These are phyloP conservation scores for Naganishia cerealis DNA, from an alignment of 1,284 basidiomycete species.

Conservation along the genomic window DNA sequence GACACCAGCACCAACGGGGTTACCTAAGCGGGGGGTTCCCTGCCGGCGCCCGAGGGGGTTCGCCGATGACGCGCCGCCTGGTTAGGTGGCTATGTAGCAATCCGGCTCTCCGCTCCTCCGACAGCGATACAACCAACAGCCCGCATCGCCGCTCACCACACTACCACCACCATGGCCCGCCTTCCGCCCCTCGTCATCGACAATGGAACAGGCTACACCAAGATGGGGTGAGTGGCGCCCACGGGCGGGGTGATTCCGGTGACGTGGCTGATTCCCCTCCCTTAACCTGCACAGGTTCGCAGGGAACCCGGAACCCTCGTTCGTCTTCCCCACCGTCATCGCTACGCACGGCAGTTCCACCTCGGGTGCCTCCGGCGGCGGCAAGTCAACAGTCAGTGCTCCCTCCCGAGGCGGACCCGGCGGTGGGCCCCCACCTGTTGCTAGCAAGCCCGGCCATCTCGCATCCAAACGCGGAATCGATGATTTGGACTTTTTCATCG, in stretches of 20 bases:
- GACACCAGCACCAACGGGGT: neutral
- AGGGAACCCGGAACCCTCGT: conserved; percentile 97
- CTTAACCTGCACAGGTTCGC: conserved; percentile 72
- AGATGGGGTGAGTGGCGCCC: conserved; percentile 78
- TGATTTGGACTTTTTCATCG: conserved; percentile 99
- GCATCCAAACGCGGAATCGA: conserved; percentile 97
- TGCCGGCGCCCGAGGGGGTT: neutral
- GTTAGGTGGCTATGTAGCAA: too few relatives aligned
- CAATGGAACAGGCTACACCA: conserved; percentile 95
- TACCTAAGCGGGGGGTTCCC: conserved; percentile 8
- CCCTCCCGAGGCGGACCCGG: neutral
- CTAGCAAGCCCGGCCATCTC: conserved; percentile 82
- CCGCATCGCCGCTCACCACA: neutral
- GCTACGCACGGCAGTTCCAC: conserved; percentile 65
- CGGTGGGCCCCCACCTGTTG: conserved; percentile 57
- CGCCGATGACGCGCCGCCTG: conserved; percentile 17
- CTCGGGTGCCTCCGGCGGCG: conserved; percentile 57
- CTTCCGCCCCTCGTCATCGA: conserved; percentile 63
- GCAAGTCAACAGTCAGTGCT: conserved; percentile 35
- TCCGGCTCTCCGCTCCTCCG: neutral
- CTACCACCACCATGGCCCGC: conserved; percentile 62
- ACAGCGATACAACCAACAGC: neutral
- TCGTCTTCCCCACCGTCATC: conserved; percentile 95
- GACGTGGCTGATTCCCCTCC: neutral
- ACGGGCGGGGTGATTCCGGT: neutral